phyloP scores from a whole-genome alignment of 768 basidiomycete genomes.

The Lactarius deliciosus region DNA sequence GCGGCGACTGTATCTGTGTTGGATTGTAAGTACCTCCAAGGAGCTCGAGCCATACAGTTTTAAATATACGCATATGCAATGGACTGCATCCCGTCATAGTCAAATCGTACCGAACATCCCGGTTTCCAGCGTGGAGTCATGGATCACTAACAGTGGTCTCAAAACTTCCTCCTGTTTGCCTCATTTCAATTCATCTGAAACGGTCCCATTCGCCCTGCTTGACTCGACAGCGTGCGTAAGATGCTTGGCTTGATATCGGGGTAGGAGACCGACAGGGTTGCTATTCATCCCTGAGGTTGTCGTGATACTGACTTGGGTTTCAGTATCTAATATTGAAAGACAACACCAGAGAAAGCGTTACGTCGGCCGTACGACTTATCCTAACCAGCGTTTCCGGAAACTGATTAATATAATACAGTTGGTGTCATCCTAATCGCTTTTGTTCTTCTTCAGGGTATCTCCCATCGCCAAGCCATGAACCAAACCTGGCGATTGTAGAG shows the following conservation, averaged over 20 bases:
- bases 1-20: not conserved
- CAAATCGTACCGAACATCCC: no score
- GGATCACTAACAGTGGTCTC: not conserved
- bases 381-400: slow-evolving; percentile 19
- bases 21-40: not conserved
- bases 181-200: not conserved
- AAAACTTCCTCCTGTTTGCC: not conserved
- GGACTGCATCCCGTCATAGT: not conserved
- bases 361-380: slow-evolving; percentile 1
- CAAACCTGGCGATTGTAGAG: slow-evolving; percentile 68
- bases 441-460: slow-evolving; percentile 61
- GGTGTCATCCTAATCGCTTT: slow-evolving; percentile 74
- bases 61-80: not conserved
- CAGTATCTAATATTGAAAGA: slow-evolving; percentile 17
- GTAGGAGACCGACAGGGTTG: not conserved
- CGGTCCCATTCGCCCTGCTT: slow-evolving; percentile 52
- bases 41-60: not conserved
- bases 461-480: slow-evolving; percentile 64
- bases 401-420: slow-evolving; percentile 56
- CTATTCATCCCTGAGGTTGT: slow-evolving; percentile 44
- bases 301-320: slow-evolving; percentile 42
- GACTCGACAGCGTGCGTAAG: slow-evolving; percentile 57
- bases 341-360: slow-evolving; percentile 46
- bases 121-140: not conserved
- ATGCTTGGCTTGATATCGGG: slow-evolving; percentile 9